Evolutionary conservation across 805 yeast species (phyloP).

Genomic region (Maudiozyma saulgeensis): DNA sequence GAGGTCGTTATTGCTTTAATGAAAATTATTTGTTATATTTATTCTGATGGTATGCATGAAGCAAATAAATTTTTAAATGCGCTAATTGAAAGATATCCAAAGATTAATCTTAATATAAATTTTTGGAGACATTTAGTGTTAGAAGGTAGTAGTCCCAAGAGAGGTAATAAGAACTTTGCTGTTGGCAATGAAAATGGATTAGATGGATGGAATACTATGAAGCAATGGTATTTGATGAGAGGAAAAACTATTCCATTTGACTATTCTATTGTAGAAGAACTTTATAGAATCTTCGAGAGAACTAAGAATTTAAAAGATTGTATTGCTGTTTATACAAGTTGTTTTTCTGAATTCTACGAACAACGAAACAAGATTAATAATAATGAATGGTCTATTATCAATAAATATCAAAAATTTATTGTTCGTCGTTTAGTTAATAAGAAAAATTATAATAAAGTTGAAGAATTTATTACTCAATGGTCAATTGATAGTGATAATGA

Average conservation of each 20-base stretch:
- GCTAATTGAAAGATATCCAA: conserved; percentile 15
- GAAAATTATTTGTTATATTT: conserved; percentile 12
- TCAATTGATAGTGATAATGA: conserved; percentile 10
- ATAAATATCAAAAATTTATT: conserved; percentile 15
- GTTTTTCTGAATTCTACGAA: not conserved
- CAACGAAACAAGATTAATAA: not conserved
- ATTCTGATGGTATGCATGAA: conserved; percentile 7
- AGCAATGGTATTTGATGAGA: conserved; percentile 14
- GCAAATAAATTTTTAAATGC: conserved; percentile 13
- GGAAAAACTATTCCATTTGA: conserved; percentile 12
- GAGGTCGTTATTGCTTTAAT: conserved; percentile 16
- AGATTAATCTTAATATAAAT: conserved; percentile 10
- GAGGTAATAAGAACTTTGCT: not conserved
- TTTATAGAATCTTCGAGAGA: conserved; percentile 8
- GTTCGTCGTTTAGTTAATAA: conserved; percentile 12
- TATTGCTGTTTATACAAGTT: conserved; percentile 8
- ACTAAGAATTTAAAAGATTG: conserved; percentile 15
- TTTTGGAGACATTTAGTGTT: conserved; percentile 22
- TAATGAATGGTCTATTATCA: conserved; percentile 8
- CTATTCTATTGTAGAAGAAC: conserved; percentile 9
- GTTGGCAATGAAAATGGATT: not conserved
- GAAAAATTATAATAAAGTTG: conserved; percentile 8
- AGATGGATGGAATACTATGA: conserved; percentile 16
- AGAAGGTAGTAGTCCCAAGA: conserved; percentile 7
- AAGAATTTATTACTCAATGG: conserved; percentile 19